Percentiles rank a stretch among this genome's conserved stretches.
Conservation (phyloP, 2,329 filamentous ascomycete species). For the Talaromyces sp. region DNA sequence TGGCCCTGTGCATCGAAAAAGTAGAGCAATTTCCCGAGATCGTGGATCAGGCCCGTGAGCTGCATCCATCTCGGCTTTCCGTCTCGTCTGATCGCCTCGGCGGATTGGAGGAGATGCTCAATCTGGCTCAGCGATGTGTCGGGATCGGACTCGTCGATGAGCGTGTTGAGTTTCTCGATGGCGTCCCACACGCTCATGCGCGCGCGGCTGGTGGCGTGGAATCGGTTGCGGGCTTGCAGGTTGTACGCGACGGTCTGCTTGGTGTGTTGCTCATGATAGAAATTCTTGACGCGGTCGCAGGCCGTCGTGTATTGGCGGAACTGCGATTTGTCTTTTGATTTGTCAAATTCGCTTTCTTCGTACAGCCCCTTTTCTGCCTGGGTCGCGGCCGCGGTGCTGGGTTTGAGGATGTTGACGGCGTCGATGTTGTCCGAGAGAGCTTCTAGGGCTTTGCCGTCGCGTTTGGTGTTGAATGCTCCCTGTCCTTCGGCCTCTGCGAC, state of each 20-base stretch:
- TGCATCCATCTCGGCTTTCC: constrained; percentile 50
- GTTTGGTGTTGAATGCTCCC: constrained; percentile 31
- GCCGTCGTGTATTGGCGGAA: constrained; percentile 82
- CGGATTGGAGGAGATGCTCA: constrained; percentile 81
- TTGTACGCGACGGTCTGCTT: constrained; percentile 67
- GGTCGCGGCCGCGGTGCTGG: constrained; percentile 34
- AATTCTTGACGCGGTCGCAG: constrained; percentile 78
- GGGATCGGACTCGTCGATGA: constrained; percentile 87
- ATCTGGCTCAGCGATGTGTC: constrained; percentile 86
- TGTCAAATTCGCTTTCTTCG: constrained; percentile 64
- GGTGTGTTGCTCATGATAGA: constrained; percentile 70
- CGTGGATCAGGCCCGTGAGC: constrained; percentile 47
- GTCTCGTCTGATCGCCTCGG: constrained; percentile 83
- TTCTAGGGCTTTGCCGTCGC: constrained; percentile 57
- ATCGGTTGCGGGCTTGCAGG: constrained; percentile 69
- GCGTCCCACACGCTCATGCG: constrained; percentile 87
- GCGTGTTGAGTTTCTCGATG: constrained; percentile 85
- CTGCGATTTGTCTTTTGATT: constrained; percentile 70
- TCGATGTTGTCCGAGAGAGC: constrained; percentile 58
- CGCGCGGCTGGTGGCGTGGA: constrained; percentile 63
- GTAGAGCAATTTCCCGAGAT: constrained; percentile 46
- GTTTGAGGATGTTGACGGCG: constrained; percentile 57
- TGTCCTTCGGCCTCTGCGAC: background rate
- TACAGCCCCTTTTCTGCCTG: constrained; percentile 45
- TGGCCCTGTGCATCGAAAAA: constrained; percentile 73